These are phyloP conservation scores for Termitomyces sp. DNA, from an alignment of 768 basidiomycete genomes.

Conservation along the genomic window DNA sequence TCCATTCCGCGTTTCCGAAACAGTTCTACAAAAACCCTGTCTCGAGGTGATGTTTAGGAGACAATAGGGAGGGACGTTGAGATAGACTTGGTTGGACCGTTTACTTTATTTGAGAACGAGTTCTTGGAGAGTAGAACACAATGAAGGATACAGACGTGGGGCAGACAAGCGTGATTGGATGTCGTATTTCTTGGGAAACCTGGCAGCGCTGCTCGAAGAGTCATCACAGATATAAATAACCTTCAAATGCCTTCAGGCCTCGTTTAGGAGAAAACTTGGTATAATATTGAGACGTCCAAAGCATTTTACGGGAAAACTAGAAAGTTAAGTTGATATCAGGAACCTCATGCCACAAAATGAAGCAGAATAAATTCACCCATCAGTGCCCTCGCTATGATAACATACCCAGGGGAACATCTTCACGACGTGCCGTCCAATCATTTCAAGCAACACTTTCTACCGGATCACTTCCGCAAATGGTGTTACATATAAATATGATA, in stretches of 20 bases:
- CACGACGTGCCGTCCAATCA: neutral
- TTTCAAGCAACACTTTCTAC: neutral
- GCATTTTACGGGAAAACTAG: neutral
- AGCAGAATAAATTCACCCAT: neutral
- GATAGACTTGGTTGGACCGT: neutral
- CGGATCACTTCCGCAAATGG: slow-evolving; percentile 9
- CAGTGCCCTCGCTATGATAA: slow-evolving; percentile 4
- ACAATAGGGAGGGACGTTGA: neutral
- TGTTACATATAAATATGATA: slow-evolving; percentile 14
- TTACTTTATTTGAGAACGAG: neutral
- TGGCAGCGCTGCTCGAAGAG: neutral
- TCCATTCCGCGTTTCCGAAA: neutral
- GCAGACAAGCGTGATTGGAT: neutral
- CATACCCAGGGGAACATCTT: neutral
- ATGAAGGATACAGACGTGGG: neutral
- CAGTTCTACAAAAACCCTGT: neutral
- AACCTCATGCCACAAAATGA: neutral
- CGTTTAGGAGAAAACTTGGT: neutral
- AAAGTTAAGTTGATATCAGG: neutral
- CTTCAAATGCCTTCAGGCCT: neutral
- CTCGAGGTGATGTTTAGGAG: neutral
- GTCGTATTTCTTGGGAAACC: neutral
- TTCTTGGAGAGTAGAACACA: neutral
- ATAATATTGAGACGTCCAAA: neutral
- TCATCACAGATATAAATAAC: neutral